These are phyloP conservation scores for Puccinia novopanici DNA, from an alignment of 1,284 basidiomycete genomes.

Conservation along the genomic window DNA sequence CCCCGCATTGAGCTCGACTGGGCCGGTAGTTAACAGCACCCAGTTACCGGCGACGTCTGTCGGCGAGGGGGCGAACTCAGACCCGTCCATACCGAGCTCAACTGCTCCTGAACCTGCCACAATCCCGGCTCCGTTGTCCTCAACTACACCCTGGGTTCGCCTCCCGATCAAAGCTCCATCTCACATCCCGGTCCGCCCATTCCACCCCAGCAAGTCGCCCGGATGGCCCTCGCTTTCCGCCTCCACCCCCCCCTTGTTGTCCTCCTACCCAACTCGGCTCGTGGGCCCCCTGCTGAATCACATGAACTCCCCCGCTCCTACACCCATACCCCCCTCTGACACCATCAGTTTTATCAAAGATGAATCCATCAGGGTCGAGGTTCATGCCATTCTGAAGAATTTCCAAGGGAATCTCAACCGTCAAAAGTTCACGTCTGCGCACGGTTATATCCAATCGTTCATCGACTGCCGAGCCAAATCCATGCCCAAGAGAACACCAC, in stretches of 20 bases:
- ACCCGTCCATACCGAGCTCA: not conserved
- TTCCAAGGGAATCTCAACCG: slow-evolving; percentile 18
- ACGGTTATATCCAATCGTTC: not conserved
- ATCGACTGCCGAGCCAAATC: slow-evolving; percentile 16
- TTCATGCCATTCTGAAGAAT: slow-evolving; percentile 2
- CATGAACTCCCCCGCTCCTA: not conserved
- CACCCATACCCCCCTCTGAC: not conserved
- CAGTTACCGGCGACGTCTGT: not conserved
- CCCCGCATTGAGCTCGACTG: not conserved
- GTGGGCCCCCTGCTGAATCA: not conserved
- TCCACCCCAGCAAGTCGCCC: too few species aligned
- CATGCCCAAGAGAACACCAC: slow-evolving; percentile 7
- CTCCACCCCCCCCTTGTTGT: not conserved
- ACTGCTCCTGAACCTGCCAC: not conserved
- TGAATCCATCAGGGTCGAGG: not conserved
- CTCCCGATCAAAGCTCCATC: too few species aligned
- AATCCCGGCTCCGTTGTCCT: not conserved
- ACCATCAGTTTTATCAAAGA: slow-evolving; percentile 10
- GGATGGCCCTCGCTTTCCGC: not conserved
- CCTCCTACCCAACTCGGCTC: not conserved
- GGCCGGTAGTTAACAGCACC: not conserved
- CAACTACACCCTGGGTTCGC: not conserved
- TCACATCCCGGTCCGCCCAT: too few species aligned
- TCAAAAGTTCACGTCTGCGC: slow-evolving; percentile 4
- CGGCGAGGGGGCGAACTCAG: not conserved